A percentile compares a stretch with the other conserved stretches of the same genome.
phyloP scores from a whole-genome alignment of 2,329 filamentous ascomycete species.

The Celoporthe dispersa region DNA sequence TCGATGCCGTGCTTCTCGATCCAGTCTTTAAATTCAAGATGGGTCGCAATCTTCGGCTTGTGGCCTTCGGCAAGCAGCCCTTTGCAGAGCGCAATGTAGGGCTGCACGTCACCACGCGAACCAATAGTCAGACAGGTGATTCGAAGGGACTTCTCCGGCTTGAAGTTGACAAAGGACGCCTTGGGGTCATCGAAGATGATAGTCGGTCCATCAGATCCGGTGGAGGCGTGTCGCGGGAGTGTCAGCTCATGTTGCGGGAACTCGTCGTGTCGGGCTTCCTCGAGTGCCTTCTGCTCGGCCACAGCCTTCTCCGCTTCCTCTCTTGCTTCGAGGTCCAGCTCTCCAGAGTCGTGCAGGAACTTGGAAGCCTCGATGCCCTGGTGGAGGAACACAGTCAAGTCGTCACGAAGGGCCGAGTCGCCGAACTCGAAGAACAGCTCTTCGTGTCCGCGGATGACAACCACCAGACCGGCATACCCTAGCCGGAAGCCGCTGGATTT shows the following conservation, averaged over 20 bases:
- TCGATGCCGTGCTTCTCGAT: conserved; percentile 92
- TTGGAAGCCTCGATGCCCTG: conserved; percentile 74
- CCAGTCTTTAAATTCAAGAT: conserved; percentile 88
- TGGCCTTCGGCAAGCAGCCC: conserved; percentile 88
- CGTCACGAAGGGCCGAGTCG: conserved; percentile 77
- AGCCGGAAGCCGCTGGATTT: conserved; percentile 96
- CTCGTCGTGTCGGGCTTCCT: conserved; percentile 68
- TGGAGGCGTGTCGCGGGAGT: conserved; percentile 51
- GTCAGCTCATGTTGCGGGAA: conserved; percentile 55
- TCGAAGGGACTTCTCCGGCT: conserved; percentile 75
- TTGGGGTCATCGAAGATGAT: conserved; percentile 89
- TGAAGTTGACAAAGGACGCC: conserved; percentile 89
- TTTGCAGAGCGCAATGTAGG: conserved; percentile 95
- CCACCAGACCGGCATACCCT: conserved; percentile 85
- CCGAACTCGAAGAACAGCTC: conserved; percentile 96
- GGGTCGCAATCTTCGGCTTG: conserved; percentile 84
- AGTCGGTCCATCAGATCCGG: conserved; percentile 64
- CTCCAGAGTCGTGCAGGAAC: conserved; percentile 70
- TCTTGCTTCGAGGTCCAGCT: conserved; percentile 70
- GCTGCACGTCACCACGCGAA: conserved; percentile 93
- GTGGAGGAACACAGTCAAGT: conserved; percentile 82
- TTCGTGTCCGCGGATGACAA: conserved; percentile 93
- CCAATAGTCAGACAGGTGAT: conserved; percentile 97
- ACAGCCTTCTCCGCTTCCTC: conserved; percentile 75
- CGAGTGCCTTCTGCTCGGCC: conserved; percentile 79